Evolutionary conservation across 331 rosid genomes (phyloP), one percentile per base, ranked within the genome.

Genomic region (Acacia pycnantha): DNA sequence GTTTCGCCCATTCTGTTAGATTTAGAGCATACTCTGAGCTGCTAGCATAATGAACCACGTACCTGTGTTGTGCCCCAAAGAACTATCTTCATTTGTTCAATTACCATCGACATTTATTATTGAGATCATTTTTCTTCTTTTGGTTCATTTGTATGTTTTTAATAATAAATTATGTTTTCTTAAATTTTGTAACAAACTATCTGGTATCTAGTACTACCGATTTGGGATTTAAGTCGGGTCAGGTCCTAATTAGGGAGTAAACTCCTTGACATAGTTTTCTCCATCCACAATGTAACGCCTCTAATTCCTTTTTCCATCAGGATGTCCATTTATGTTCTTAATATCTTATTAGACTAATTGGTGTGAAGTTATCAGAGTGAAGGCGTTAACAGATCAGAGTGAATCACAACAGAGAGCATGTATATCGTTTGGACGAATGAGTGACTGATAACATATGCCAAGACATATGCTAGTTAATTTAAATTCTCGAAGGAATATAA

Each of bases 91-190:
- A 53, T n/a, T 29, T 31, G 40, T 33, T 35, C 27, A 69, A 77
- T 44, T 41, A 53, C 58, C 56, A 54, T 44, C 35, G 44, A 2
- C 70, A 70, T 53, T 56, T 79, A 21, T 33, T 9, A n/a, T 13
- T n/a, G 31, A 11, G 44, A 31, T 65, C 7, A 11, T 83, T 66
- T 47, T 71, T 47, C 81, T 65, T 83, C 51, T 74, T 47, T 33
- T 66, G 77, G 62, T 79, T 78, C 65, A 50, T 54, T 79, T 44
- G n/a, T 54, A 61, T 56, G 47, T 24, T 27, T 56, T 67, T 35
- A 47, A 48, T 37, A 37, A 2, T 31, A 27, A 26, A 11, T 56
- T 22, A 35, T 37, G 43, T 27, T 68, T 54, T 54, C 0, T 37
- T 5, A 37, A 53, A 21, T 54, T 21, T 54, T 54, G 59, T 19